Evolutionary conservation across 1,284 basidiomycete species (phyloP), one percentile per base, ranked within the genome.

Genomic region (Microbotryum saponariae): DNA sequence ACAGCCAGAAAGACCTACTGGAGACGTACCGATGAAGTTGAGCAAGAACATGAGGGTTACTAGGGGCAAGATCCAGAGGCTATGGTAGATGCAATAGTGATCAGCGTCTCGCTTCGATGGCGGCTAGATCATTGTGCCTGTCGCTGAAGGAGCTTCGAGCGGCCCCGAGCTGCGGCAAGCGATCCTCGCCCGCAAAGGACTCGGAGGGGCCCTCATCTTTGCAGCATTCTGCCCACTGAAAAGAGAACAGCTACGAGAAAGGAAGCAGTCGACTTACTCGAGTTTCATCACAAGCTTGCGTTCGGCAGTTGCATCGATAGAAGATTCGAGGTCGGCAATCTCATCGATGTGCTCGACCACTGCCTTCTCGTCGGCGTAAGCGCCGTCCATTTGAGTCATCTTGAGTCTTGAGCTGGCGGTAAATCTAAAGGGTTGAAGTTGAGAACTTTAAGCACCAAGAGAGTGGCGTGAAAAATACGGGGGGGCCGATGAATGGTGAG

Each of bases 231-330:
- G 27, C 5, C 6, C 27, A 27, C 27, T 1, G 25, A 25, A 25
- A 25, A 25, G 25, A 25, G 25, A 25, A 27, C 27, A 27, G 51
- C 49, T 14, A 63, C 16, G 16, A 54, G 58, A 46, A 57, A 49
- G 10, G 56, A 47, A 37, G 14, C 12, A 37, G 37, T 37, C 37
- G 23, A 62, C 33, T 6, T 61, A 37, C 46, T 71, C 69, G 51
- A 71, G 59, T 64, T 71, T 71, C 29, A 63, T 48, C 1, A 71
- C 47, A 5, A 71, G 62, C 5, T 51, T 52, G 45, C 63, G 59
- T 58, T 69, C 65, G 0, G 54, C 64, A 0, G 23, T 47, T 3
- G 58, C 54, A 29, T 65, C 61, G 33, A 66, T 55, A 2, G 45
- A 53, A 5, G 42, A 8, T 21, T 54, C 46, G 27, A 44, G 51